Evolutionary conservation across 768 basidiomycete genomes (phyloP).

Genomic region (Boletus rubroflammeus): DNA sequence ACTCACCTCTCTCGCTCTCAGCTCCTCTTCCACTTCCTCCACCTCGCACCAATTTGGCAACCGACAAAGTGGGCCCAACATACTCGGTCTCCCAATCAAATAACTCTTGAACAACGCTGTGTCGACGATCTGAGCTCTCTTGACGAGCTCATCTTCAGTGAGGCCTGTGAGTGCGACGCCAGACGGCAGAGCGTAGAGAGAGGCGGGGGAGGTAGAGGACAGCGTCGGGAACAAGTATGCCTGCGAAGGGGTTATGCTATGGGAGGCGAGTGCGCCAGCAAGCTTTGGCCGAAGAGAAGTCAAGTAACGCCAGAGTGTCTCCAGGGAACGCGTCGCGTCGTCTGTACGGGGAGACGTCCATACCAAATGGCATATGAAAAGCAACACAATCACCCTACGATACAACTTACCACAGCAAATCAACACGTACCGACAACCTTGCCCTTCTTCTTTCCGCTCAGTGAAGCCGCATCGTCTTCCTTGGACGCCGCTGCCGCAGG

Average conservation of each 20-base stretch:
- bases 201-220: conserved; percentile 66
- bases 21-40: conserved; percentile 83
- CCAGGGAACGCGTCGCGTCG: conserved; percentile 68
- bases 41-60: conserved; percentile 98
- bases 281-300: conserved; percentile 89
- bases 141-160: conserved; percentile 78
- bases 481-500: conserved; percentile 34
- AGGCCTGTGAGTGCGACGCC: conserved; percentile 68
- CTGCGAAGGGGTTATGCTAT: conserved; percentile 65
- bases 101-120: conserved; percentile 95
- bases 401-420: conserved; percentile 2
- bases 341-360: conserved; percentile 36
- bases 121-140: conserved; percentile 91
- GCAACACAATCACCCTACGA: neutral
- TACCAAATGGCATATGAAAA: neutral
- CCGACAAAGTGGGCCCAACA: conserved; percentile 85
- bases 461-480: conserved; percentile 64
- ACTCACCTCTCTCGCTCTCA: conserved; percentile 72
- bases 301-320: conserved; percentile 83
- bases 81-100: conserved; percentile 70
- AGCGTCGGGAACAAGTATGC: conserved; percentile 66
- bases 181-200: conserved; percentile 71
- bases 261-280: conserved; percentile 64
- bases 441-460: conserved; percentile 36
- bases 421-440: conserved; percentile 35